Percentiles rank a stretch among this genome's conserved stretches.
phyloP scores from a whole-genome alignment of 805 yeast species.

The Helenozyma baotianmanensis region DNA sequence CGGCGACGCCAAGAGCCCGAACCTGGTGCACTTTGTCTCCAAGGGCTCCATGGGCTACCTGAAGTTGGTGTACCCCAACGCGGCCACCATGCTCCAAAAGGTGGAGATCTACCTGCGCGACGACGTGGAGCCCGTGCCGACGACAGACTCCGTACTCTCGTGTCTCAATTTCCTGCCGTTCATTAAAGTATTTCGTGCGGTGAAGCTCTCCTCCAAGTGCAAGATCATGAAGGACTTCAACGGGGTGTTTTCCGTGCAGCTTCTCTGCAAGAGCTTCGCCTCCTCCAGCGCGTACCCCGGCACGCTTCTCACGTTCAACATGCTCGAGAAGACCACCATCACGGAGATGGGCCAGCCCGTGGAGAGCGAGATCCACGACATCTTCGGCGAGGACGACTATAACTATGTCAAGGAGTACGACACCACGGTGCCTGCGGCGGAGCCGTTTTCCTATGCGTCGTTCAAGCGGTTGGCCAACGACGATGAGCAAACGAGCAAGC shows the following conservation, averaged over 20 bases:
- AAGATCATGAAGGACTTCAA: constrained; percentile 32
- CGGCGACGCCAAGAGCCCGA: constrained; percentile 3
- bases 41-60: constrained; percentile 71
- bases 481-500: background rate
- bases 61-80: constrained; percentile 62
- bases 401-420: constrained; percentile 18
- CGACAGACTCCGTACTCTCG: constrained; percentile 21
- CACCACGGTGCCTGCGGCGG: background rate
- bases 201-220: constrained; percentile 35
- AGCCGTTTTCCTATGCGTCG: constrained; percentile 11
- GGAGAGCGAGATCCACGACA: constrained; percentile 14
- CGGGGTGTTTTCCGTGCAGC: constrained; percentile 35
- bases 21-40: constrained; percentile 55
- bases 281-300: constrained; percentile 27
- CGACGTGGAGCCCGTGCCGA: constrained; percentile 8
- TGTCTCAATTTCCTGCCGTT: constrained; percentile 31
- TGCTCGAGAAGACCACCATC: constrained; percentile 27
- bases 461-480: constrained; percentile 2
- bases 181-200: constrained; percentile 30
- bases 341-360: constrained; percentile 12
- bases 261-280: constrained; percentile 30
- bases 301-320: constrained; percentile 35
- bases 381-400: constrained; percentile 26
- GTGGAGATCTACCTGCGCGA: constrained; percentile 32
- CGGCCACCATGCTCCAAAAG: constrained; percentile 57